Evolutionary conservation across 805 yeast species (phyloP), one percentile per base, ranked within the genome.

Genomic region (Barnettozyma botsteinii): DNA sequence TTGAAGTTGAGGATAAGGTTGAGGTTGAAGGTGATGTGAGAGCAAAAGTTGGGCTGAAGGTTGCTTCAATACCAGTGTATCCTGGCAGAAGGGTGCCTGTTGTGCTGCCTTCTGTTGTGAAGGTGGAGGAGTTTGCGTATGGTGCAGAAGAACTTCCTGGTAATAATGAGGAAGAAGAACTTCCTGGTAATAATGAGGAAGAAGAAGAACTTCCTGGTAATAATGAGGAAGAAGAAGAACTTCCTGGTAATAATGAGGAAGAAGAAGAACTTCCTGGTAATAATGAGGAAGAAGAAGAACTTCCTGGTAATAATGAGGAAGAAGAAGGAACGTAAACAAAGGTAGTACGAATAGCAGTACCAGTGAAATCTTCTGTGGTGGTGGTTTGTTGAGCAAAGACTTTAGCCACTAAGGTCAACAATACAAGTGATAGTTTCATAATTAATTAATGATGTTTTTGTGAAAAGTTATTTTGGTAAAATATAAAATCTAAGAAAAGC

Each of bases 311-410:
- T n/a, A n/a, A n/a, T n/a, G 17, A 5, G 5, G 39, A 27, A 22
- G 33, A 30, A 9, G 40, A 13, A 31, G 50, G 35, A 24, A 35
- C 14, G 35, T 48, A 47, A 18, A 48, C 39, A 38, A 38, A 51
- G 2, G 36, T 40, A 3, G 45, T 22, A 10, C 3, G 27, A 3
- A 49, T 39, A 9, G 54, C 53, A 14, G 50, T 43, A 26, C 46
- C 53, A 5, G 56, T 47, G 44, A 47, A 51, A 24, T 46, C 46
- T 14, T 40, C 43, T n/a, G 48, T 42, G 10, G 43, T 39, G 3
- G 54, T 48, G 9, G 56, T 50, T 13, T 46, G 34, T 22, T 46
- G 48, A 5, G 58, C 50, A n/a, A 41, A 14, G 7, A 49, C 48
- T 7, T 30, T 33, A 10, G 52, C 44, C 13, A 44, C 39, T n/a